Base-by-base conservation (phyloP, 495 filamentous ascomycete species). In the Xylaria intraflava region DNA sequence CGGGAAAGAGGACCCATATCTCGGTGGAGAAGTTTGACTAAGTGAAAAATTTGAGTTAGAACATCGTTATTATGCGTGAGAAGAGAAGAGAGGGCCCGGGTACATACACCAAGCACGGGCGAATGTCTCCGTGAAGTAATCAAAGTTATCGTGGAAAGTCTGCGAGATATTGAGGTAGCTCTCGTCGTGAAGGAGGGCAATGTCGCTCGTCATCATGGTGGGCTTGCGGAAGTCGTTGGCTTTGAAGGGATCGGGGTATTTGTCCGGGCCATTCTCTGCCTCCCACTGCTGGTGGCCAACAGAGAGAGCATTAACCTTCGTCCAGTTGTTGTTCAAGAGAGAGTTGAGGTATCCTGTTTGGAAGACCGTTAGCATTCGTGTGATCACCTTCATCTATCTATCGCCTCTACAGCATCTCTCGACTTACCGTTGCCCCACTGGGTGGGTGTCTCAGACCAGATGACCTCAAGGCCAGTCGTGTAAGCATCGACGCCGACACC, bases 11-110 rank as follows among this genome's bases (percentile, higher is more conserved):
- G 80, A 11, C 80, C 80, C 72, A 83, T 75, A 58, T 83, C 80
- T 65, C 80, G 77, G 67, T 83, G 80, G 19, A 80, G 66, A 47
- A 83, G 69, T 73, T 83, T 83, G 75, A 83, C 82, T 79, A 12
- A 6, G 14, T 14, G 35, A 19, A 3, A 14, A 39, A 39, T 4
- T 6, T n/a, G 17, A 39, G 35, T 39, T 12, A 39, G 35, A 39
- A 39, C 14, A 14, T 19, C 3, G 12, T 39, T 12, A 14, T 12
- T n/a, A n/a, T 14, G 12, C 11, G 12, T 39, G 14, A 14, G 12
- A 19, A 39, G 17, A 14, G 35, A 12, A 12, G 4, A 14, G 12
- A 29, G 12, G 14, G 4, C 12, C 5, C n/a, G n/a, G n/a, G 17
- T 14, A 39, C 35, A 6, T 39, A 39, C 35, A 39, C 35, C 80